Conservation (phyloP, 495 filamentous ascomycete species). For the Annulohypoxylon bovei region DNA sequence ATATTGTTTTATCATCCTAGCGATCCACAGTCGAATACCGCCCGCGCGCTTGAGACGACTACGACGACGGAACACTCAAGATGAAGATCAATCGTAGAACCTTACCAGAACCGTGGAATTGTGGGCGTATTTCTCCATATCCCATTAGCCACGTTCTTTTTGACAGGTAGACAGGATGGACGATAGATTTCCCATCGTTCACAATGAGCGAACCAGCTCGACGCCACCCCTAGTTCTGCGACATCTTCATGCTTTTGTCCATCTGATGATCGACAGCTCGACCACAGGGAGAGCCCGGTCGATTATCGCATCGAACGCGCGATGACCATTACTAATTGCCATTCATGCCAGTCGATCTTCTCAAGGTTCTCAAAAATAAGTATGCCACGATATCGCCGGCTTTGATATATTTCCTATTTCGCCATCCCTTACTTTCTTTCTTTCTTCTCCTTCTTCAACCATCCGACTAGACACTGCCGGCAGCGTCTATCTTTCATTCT, state of each 20-base stretch:
- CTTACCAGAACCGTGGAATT: not conserved
- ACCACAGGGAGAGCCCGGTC: slow-evolving; percentile 15
- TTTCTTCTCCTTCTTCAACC: slow-evolving; percentile 4
- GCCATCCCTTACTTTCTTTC: slow-evolving; percentile 14
- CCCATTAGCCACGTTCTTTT: not conserved
- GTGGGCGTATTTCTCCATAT: slow-evolving; percentile 1
- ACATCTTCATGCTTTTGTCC: slow-evolving; percentile 24
- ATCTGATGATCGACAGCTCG: slow-evolving; percentile 32
- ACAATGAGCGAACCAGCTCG: not conserved
- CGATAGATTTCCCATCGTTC: slow-evolving; percentile 6
- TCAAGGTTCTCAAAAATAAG: slow-evolving; percentile 20
- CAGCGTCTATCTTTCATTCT: slow-evolving; percentile 31
- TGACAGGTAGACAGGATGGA: not conserved
- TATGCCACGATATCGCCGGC: slow-evolving; percentile 13
- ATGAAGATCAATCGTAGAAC: slow-evolving; percentile 33
- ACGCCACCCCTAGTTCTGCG: slow-evolving; percentile 15
- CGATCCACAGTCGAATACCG: slow-evolving; percentile 15
- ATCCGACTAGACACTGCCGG: slow-evolving; percentile 32
- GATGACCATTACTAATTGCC: slow-evolving; percentile 19
- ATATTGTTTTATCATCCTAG: slow-evolving; percentile 32
- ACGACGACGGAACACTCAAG: slow-evolving; percentile 31
- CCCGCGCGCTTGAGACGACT: not conserved
- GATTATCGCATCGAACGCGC: slow-evolving; percentile 11
- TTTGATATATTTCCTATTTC: slow-evolving; percentile 8
- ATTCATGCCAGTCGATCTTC: slow-evolving; percentile 26